phyloP scores from a whole-genome alignment of 768 basidiomycete species.

The Boletus rubropictus region DNA sequence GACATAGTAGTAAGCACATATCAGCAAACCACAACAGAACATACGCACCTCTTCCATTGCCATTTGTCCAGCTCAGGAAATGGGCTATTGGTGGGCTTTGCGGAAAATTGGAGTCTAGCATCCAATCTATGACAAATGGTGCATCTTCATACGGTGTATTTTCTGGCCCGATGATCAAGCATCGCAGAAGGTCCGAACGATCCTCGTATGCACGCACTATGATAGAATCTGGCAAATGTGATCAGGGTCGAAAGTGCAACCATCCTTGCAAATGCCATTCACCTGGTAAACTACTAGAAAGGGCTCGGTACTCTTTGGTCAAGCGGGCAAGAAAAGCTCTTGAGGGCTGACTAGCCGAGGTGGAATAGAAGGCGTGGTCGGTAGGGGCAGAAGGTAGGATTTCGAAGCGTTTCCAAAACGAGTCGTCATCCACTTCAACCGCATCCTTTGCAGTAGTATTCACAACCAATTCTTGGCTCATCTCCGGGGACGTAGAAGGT shows the following conservation, averaged over 20 bases:
- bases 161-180: constrained; percentile 85
- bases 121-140: constrained; percentile 94
- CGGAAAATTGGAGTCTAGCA: constrained; percentile 79
- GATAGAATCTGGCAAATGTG: constrained; percentile 58
- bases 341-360: constrained; percentile 56
- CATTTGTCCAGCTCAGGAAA: constrained; percentile 93
- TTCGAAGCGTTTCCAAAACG: constrained; percentile 76
- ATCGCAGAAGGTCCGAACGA: constrained; percentile 78
- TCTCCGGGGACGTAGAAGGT: constrained; percentile 30
- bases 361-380: constrained; percentile 78
- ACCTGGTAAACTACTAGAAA: constrained; percentile 82
- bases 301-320: constrained; percentile 74
- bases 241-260: constrained; percentile 4
- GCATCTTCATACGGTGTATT: constrained; percentile 95
- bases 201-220: constrained; percentile 89
- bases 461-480: constrained; percentile 27
- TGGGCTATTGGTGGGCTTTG: constrained; percentile 79
- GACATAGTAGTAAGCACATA: neutral
- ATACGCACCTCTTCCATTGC: constrained; percentile 63
- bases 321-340: constrained; percentile 74
- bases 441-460: constrained; percentile 26
- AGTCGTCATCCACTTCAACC: constrained; percentile 32
- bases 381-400: constrained; percentile 66
- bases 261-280: constrained; percentile 14
- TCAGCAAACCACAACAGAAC: neutral